These are phyloP conservation scores for Eutreptiella sp. DNA, from an alignment of 208 protist species.

Conservation along the genomic window DNA sequence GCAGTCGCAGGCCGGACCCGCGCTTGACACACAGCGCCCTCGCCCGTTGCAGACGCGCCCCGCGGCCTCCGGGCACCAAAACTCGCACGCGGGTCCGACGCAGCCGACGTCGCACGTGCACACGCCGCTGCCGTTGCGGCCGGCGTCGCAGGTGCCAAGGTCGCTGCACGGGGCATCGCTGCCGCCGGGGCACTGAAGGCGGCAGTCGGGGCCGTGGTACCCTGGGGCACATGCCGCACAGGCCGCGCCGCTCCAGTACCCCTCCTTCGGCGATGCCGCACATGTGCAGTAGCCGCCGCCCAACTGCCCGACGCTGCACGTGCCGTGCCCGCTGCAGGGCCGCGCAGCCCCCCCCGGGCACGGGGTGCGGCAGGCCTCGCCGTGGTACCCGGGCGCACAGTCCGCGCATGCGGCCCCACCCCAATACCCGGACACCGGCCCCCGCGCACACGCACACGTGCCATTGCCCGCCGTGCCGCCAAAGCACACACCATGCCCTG, in stretches of 20 bases:
- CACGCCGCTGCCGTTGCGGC: not conserved
- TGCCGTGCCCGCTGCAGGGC: constrained; percentile 8
- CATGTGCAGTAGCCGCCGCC: too few relatives aligned
- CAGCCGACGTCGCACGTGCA: constrained; percentile 3
- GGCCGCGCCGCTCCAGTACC: too few relatives aligned
- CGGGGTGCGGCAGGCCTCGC: too few relatives aligned
- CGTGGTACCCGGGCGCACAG: too few relatives aligned
- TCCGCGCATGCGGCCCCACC: too few relatives aligned
- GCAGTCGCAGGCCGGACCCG: not conserved
- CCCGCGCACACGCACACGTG: too few relatives aligned
- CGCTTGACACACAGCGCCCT: not conserved
- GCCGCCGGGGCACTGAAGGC: too few relatives aligned
- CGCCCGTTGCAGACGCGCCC: not conserved
- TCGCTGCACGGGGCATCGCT: not conserved
- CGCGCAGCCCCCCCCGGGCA: too few relatives aligned
- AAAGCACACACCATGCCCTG: not conserved
- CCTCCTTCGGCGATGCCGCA: too few relatives aligned
- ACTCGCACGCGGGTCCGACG: constrained; percentile 2
- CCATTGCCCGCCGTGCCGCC: not conserved
- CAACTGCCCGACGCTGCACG: not conserved
- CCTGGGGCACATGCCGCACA: too few relatives aligned
- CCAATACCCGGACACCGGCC: too few relatives aligned
- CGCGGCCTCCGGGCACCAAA: not conserved
- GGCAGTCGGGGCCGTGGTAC: too few relatives aligned
- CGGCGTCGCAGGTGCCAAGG: constrained; percentile 21